A percentile compares a stretch with the other conserved stretches of the same genome.
Conservation (phyloP, 2,329 filamentous ascomycete species). For the Penicillium sp. region DNA sequence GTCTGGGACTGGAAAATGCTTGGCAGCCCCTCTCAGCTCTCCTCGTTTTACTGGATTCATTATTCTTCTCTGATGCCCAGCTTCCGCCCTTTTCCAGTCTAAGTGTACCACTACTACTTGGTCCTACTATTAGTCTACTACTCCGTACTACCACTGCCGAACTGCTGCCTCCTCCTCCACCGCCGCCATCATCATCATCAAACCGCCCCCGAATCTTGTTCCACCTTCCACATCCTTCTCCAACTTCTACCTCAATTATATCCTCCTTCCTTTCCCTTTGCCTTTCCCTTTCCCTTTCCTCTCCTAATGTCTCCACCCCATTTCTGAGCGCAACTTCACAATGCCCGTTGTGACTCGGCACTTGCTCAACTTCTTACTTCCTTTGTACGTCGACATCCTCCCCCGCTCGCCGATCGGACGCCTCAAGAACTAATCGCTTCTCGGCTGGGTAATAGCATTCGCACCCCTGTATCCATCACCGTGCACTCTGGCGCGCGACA, state of each 20-base stretch:
- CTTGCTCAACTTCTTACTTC: not conserved
- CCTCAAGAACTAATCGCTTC: constrained; percentile 4
- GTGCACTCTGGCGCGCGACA: not conserved
- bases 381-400: not conserved
- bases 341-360: constrained; percentile 8
- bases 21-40: constrained; percentile 20
- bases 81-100: constrained; percentile 10
- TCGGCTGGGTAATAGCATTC: not conserved
- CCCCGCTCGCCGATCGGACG: constrained; percentile 11
- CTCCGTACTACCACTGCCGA: not conserved
- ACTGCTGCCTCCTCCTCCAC: not conserved
- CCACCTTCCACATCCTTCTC: not conserved
- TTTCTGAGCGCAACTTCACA: constrained; percentile 3
- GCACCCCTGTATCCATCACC: constrained; percentile 30
- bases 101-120: too few species aligned
- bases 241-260: not conserved
- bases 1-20: not conserved
- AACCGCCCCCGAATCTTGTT: not conserved
- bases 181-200: not conserved
- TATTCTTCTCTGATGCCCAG: not conserved
- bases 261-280: not conserved
- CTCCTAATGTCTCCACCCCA: not conserved
- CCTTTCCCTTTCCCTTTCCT: too few species aligned
- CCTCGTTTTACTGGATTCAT: not conserved
- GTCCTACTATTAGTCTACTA: too few species aligned